Evolutionary conservation across 192 early-diverging fungal species (phyloP), one percentile per base, ranked within the genome.

Genomic region (Kappamyces sp.): DNA sequence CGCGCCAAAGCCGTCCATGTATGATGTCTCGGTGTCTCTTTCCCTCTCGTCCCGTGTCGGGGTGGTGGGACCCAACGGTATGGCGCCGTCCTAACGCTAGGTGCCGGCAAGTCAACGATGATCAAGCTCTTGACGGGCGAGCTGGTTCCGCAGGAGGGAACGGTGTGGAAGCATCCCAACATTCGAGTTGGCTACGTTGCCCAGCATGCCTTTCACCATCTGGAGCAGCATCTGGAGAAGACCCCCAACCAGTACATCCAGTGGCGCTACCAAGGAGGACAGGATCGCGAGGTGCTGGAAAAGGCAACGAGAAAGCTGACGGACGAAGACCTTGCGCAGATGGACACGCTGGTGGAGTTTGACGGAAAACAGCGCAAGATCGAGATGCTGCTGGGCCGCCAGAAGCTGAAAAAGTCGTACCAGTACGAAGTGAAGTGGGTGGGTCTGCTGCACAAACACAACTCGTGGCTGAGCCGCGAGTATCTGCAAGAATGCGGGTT

Each of bases 371-470:
- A 77, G 59, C 74, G 82, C 5, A 74, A 80, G 51, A 69, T 90
- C 33, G 88, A 75, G 65, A 10, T 58, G 60, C 48, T 84, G 5
- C 61, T 82, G 48, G 74, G 84, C 78, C 69, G 84, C 67, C 64
- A 81, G 48, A 90, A 90, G 74, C 67, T 85, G 2, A 88, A 87
- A 64, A 88, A 87, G 62, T 82, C 84, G 15, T 90, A 83, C 78
- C 80, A 89, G 69, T 90, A 90, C 51, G 88, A 90, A 68, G 71
- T 88, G 68, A 88, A 88, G 69, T 90, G 85, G 85, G 82, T 80
- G 36, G 79, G 81, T 34, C 62, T 81, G 63, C 65, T 74, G 13
- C 82, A 84, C 72, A 84, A 84, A 57, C 74, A 74, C 62, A 90
- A 90, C 64, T 79, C 83, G 12, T 88, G 85, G 85, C 62, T 90